Conservation (phyloP, 768 basidiomycete genomes). For the Hericium erinaceus region DNA sequence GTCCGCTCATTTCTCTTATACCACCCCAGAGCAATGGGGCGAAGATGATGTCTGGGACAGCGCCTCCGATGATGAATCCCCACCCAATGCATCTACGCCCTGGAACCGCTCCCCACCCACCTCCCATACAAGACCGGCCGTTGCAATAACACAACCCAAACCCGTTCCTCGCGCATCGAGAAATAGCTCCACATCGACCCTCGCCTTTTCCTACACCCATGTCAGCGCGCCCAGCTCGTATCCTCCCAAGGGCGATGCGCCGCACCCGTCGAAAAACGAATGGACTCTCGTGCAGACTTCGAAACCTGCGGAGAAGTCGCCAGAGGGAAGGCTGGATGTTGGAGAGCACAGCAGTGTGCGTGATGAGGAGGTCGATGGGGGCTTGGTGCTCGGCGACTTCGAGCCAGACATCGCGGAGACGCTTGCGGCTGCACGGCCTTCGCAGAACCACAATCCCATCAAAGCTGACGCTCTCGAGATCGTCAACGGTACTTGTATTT, state of each 20-base stretch:
- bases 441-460: slow-evolving; percentile 1
- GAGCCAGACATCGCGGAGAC: slow-evolving; percentile 10
- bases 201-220: slow-evolving; percentile 15
- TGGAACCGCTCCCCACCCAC: slow-evolving; percentile 9
- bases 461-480: slow-evolving; percentile 15
- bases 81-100: slow-evolving; percentile 3
- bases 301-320: neutral
- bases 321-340: neutral
- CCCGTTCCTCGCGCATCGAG: slow-evolving; percentile 9
- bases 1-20: slow-evolving; percentile 12
- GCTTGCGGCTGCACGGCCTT: slow-evolving; percentile 1
- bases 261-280: slow-evolving; percentile 7
- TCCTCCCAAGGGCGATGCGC: slow-evolving; percentile 7
- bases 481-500: slow-evolving; percentile 6
- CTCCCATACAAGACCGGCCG: neutral
- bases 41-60: slow-evolving; percentile 29
- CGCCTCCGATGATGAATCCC: slow-evolving; percentile 21
- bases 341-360: neutral
- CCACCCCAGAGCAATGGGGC: slow-evolving; percentile 16
- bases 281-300: slow-evolving; percentile 14
- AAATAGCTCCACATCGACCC: slow-evolving; percentile 14
- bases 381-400: slow-evolving; percentile 9
- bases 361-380: slow-evolving; percentile 7
- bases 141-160: slow-evolving; percentile 3
- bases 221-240: slow-evolving; percentile 13